Evolutionary conservation across 129 eudicot genomes (phyloP), one percentile per base, ranked within the genome.

Genomic region (Erigeron canadensis): DNA sequence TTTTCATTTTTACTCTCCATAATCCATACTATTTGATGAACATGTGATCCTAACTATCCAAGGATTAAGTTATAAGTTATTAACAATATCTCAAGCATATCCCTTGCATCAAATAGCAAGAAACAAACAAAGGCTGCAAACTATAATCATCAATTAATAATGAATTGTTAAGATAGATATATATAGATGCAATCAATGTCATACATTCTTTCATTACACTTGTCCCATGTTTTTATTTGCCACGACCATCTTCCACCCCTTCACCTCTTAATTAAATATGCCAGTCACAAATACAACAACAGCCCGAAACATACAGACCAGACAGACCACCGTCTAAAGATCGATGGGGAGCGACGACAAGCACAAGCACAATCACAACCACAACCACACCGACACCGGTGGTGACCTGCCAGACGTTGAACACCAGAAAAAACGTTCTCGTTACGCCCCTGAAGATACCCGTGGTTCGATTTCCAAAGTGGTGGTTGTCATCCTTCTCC

Each of bases 201-300:
- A 28, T 28, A 28, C 34, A 1, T 28, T 28, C 34, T 28, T 51
- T 51, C 10, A 51, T 51, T 1, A 48, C 58, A 51, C 58, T 16
- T 53, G 58, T 53, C 58, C 57, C 58, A 53, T 53, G 18, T 53
- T 53, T 48, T 53, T n/a, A 21, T 53, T 53, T 53, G 18, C 58
- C 10, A 53, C 58, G 58, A 53, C 23, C 21, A 18, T 9, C 58
- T 51, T 21, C 47, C 58, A 53, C 58, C 58, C n/a, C 58, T 53
- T 53, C 58, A 53, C 58, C 18, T 53, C 58, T 53, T 10, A 53
- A 53, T 53, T 53, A 53, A 12, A 28, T 28, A 28, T 28, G 34
- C 1, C 34, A 28, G 2, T 28, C 34, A 28, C 34, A 28, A 28
- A 28, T 28, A 28, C 34, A 28, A 28, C 34, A 53, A 51, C 57